These are phyloP conservation scores for Talaromyces liani DNA, from an alignment of 495 filamentous ascomycete genomes.

Conservation along the genomic window DNA sequence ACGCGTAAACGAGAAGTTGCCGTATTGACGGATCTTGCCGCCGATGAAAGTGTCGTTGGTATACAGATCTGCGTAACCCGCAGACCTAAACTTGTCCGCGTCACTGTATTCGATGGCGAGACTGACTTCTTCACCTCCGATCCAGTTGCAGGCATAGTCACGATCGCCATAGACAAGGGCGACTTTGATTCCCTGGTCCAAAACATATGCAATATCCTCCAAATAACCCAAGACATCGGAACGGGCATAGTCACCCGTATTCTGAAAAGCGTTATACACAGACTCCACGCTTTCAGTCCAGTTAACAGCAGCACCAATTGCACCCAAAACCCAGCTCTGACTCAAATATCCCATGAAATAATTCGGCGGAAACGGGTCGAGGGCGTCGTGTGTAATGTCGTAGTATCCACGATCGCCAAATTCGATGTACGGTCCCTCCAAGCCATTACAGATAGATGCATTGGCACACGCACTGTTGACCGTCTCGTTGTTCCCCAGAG, in stretches of 20 bases:
- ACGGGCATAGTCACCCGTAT: slow-evolving; percentile 38
- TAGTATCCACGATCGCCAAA: slow-evolving; percentile 46
- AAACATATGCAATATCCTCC: slow-evolving; percentile 43
- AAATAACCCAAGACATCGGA: slow-evolving; percentile 42
- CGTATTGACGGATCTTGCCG: slow-evolving; percentile 49
- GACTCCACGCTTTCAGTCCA: slow-evolving; percentile 46
- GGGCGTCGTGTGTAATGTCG: slow-evolving; percentile 48
- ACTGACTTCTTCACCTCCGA: slow-evolving; percentile 37
- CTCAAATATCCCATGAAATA: slow-evolving; percentile 60
- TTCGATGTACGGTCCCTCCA: slow-evolving; percentile 28
- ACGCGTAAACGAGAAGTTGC: slow-evolving; percentile 52
- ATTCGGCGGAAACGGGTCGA: slow-evolving; percentile 56
- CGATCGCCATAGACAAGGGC: slow-evolving; percentile 61
- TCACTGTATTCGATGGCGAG: slow-evolving; percentile 32
- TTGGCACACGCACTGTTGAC: slow-evolving; percentile 33
- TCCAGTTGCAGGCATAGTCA: slow-evolving; percentile 52
- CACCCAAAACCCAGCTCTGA: slow-evolving; percentile 51
- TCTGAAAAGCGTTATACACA: slow-evolving; percentile 44
- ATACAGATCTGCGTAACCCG: slow-evolving; percentile 43
- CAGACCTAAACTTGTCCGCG: slow-evolving; percentile 33
- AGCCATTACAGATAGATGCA: slow-evolving; percentile 24
- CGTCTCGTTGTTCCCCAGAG: slow-evolving; percentile 35
- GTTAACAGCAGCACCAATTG: slow-evolving; percentile 60
- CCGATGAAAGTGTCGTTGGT: slow-evolving; percentile 38
- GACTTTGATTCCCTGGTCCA: slow-evolving; percentile 55